phyloP scores from a whole-genome alignment of 192 early-diverging fungal genomes.

The Backusella mclennaniae region DNA sequence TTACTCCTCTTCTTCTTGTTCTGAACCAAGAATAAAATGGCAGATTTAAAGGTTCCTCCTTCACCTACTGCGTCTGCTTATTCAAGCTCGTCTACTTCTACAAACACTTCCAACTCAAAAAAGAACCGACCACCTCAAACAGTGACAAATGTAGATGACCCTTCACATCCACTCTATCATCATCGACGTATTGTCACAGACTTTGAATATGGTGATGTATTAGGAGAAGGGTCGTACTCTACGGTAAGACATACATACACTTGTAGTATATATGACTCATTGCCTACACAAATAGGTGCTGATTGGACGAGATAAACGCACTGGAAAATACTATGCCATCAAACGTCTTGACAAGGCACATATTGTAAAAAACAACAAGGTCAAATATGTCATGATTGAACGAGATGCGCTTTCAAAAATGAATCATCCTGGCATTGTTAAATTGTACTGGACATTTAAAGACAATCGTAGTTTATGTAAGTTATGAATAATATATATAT shows the following conservation, averaged over 20 bases:
- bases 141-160: constrained; percentile 25
- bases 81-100: constrained; percentile 1
- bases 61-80: not conserved
- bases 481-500: not conserved
- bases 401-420: constrained; percentile 83
- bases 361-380: constrained; percentile 94
- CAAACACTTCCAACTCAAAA: not conserved
- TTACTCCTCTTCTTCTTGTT: not conserved
- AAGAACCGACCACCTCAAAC: not conserved
- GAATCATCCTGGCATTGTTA: constrained; percentile 88
- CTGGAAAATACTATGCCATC: constrained; percentile 75
- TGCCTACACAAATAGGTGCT: constrained; percentile 51
- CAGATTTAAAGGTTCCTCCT: not conserved
- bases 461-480: constrained; percentile 82
- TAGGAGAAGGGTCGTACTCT: constrained; percentile 97
- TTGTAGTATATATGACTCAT: not conserved
- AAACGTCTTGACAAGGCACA: constrained; percentile 89
- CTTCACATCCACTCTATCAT: constrained; percentile 35
- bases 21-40: not conserved
- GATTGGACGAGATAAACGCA: constrained; percentile 69
- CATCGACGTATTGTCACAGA: constrained; percentile 77
- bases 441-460: constrained; percentile 95
- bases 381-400: constrained; percentile 95
- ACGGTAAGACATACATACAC: constrained; percentile 53
- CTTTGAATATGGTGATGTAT: constrained; percentile 78